Evolutionary conservation across 768 basidiomycete species (phyloP), one percentile per base, ranked within the genome.

Genomic region (Tricholoma saponaceum): DNA sequence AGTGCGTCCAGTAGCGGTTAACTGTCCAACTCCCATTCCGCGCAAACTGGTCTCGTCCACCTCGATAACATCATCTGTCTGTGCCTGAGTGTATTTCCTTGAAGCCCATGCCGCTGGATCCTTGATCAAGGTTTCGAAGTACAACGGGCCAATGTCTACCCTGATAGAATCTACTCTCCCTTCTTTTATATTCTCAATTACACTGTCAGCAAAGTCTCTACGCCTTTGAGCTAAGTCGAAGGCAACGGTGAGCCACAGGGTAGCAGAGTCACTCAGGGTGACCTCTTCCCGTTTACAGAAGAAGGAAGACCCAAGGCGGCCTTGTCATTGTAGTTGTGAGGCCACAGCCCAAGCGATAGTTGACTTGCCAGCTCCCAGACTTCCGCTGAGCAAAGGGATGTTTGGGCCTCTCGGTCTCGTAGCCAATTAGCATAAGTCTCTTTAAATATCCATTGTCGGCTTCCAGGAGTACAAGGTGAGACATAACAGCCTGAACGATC

Each of bases 1-100:
- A 70, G 47, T 1, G 67, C 69, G 54, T 70, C 69, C n/a, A 70
- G 60, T n/a, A n/a, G n/a, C n/a, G n/a, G n/a, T n/a, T n/a, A n/a
- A n/a, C n/a, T n/a, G n/a, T n/a, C n/a, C n/a, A n/a, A n/a, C n/a
- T n/a, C n/a, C n/a, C n/a, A n/a, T n/a, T n/a, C n/a, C n/a, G n/a
- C n/a, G n/a, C n/a, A n/a, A n/a, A n/a, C n/a, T n/a, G n/a, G n/a
- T 16, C 5, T 37, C 35, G 9, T 37, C 13, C 9, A 37, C 35
- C 35, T 14, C 13, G 12, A 5, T 14, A 35, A 35, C 35, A 14
- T 35, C 5, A 4, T 14, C 3, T 14, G 5, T 10, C 35, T 39
- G 20, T 20, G 10, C 41, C 41, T 43, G 4, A 3, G 10, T 44
- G 43, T 44, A 22, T 9, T 23, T 44, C 9, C 9, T 23, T 9